A percentile compares a stretch with the other conserved stretches of the same genome.
Conservation (phyloP, 2,329 filamentous ascomycete genomes). For the Cercospora berteroae region DNA sequence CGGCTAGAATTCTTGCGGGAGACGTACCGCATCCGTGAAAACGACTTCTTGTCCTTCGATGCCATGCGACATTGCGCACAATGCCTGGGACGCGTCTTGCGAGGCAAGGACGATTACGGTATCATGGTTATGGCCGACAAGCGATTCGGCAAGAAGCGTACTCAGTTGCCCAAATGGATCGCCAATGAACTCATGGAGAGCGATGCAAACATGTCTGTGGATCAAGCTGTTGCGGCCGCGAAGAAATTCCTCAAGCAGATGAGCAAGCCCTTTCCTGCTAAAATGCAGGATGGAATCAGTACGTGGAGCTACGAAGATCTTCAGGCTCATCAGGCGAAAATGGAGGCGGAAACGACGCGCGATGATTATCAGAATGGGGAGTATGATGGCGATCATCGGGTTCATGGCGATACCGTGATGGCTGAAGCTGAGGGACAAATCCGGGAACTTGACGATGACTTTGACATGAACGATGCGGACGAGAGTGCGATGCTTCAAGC, state of each 20-base stretch:
- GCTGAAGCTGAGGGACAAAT: conserved; percentile 32
- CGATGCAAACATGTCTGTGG: conserved; percentile 86
- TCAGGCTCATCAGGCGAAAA: conserved; percentile 71
- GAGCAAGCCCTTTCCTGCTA: conserved; percentile 81
- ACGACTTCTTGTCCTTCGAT: conserved; percentile 97
- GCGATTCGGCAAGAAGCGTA: conserved; percentile 86
- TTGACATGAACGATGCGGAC: conserved; percentile 39
- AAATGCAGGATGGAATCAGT: conserved; percentile 86
- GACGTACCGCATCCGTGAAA: conserved; percentile 93
- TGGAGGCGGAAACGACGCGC: conserved; percentile 65
- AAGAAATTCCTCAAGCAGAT: conserved; percentile 88
- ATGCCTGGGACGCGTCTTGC: conserved; percentile 87
- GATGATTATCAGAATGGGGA: conserved; percentile 55
- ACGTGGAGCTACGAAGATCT: conserved; percentile 85
- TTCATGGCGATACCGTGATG: conserved; percentile 36
- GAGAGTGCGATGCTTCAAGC: conserved; percentile 12
- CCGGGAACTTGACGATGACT: conserved; percentile 38
- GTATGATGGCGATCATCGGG: conserved; percentile 43
- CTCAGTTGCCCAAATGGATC: conserved; percentile 95
- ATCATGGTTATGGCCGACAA: conserved; percentile 98
- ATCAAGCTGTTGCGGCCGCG: conserved; percentile 87
- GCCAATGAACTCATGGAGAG: conserved; percentile 80
- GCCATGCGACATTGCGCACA: conserved; percentile 99
- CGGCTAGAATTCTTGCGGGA: conserved; percentile 94
- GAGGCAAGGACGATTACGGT: conserved; percentile 98